Conservation (phyloP, 2,329 filamentous ascomycete genomes). For the Trichophyton schoenleinii region DNA sequence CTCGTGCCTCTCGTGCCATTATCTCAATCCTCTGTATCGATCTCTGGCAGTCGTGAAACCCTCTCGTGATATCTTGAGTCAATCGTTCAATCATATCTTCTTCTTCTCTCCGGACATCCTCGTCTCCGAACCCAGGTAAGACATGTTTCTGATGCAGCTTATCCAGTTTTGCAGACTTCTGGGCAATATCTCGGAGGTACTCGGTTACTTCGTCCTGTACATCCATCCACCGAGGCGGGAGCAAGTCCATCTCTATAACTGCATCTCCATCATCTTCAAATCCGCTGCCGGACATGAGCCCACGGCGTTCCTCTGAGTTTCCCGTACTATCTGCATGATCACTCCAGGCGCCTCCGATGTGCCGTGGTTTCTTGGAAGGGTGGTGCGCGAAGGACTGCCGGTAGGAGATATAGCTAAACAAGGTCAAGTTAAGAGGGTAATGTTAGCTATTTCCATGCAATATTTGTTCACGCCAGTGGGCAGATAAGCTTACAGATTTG, state of each 20-base stretch:
- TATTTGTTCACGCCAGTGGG: neutral
- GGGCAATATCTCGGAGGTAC: conserved; percentile 63
- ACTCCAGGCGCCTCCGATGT: conserved; percentile 45
- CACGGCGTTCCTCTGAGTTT: conserved; percentile 58
- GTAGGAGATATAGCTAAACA: conserved; percentile 87
- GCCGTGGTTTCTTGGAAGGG: conserved; percentile 70
- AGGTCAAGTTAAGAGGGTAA: conserved; percentile 5
- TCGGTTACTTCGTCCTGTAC: conserved; percentile 88
- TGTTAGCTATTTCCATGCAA: neutral
- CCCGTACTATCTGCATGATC: conserved; percentile 47
- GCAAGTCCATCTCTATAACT: conserved; percentile 94
- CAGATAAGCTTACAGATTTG: conserved; percentile 64
- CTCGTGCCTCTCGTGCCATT: conserved; percentile 71
- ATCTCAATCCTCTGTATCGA: conserved; percentile 77
- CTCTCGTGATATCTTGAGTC: conserved; percentile 78
- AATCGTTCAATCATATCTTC: conserved; percentile 81
- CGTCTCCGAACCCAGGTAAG: conserved; percentile 90
- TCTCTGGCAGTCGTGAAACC: conserved; percentile 80
- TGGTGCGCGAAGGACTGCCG: conserved; percentile 96
- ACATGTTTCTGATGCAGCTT: conserved; percentile 95
- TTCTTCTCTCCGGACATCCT: conserved; percentile 73
- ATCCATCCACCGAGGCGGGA: conserved; percentile 92
- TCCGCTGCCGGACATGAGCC: conserved; percentile 68
- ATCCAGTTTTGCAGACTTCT: conserved; percentile 72
- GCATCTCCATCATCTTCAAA: conserved; percentile 71